Base-by-base conservation (phyloP, 1,284 basidiomycete species). In the Sparassis latifolia region DNA sequence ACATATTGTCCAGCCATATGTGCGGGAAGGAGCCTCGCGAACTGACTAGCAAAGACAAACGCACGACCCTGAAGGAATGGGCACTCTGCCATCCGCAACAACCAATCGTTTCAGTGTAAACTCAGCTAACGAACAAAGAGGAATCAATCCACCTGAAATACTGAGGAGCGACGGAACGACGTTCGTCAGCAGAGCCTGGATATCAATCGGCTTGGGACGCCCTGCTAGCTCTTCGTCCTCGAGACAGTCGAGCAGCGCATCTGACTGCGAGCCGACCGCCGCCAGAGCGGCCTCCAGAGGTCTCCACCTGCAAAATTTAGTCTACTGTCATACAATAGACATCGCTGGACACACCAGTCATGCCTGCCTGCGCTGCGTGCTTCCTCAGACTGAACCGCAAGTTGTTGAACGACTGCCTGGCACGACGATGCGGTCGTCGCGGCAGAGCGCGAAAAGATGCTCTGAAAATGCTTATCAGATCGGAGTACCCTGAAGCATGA, bases 11-110 rank as follows among this genome's bases (percentile, higher is more conserved):
- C 79, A 2, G 87, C 84, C 41, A 93, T 73, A 49, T 83, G 75
- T 2, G 75, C 59, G 0, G 92, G 87, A 5, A 98, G 73, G 3
- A 86, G 68, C 52, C 82, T 81, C 0, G 91, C 80, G 61, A 85
- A 97, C 64, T 95, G 89, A 60, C 91, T 93, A 0, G 93, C 92
- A 62, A 98, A 96, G 39, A 98, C 91, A 55, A 98, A 97, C 2
- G 86, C 89, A 50, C 96, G 79, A 6, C 96, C 97, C 69, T 97
- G 94, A 44, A 99, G 69, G 77, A 97, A 97, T 0, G 92, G 89
- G 48, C 77, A 79, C 10, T 89, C 92, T 92, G 54, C 43, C 6
- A 43, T 41, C 6, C 29, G 20, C 20, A 20, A 20, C 20, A 20
- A 20, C 20, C 20, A 20, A 20, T 20, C 20, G 20, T 20, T 20